Conservation (phyloP, 768 basidiomycete species). For the Suillus weaverae region DNA sequence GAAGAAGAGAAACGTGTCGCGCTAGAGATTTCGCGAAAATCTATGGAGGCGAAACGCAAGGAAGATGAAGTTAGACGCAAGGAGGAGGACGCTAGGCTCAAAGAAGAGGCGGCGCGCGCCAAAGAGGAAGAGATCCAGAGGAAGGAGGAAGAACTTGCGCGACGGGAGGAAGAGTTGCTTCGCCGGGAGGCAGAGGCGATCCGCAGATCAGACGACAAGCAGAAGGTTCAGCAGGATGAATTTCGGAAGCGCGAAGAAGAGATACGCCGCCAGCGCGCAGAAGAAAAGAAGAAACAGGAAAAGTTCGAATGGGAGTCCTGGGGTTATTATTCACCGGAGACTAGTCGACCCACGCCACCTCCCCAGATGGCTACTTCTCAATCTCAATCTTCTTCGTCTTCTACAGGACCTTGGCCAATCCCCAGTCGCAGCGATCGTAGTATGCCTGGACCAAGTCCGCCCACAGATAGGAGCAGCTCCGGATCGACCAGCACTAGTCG, state of each 20-base stretch:
- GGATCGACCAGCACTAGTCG: conserved; percentile 30
- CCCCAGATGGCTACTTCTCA: conserved; percentile 14
- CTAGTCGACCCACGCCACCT: conserved; percentile 25
- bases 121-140: conserved; percentile 27
- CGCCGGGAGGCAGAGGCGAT: conserved; percentile 33
- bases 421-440: conserved; percentile 34
- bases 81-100: conserved; percentile 26
- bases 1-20: conserved; percentile 23
- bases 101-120: conserved; percentile 23
- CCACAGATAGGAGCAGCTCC: conserved; percentile 32
- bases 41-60: conserved; percentile 26
- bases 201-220: conserved; percentile 28
- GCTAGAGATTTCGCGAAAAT: conserved; percentile 15
- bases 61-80: conserved; percentile 28
- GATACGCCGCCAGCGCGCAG: conserved; percentile 29
- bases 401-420: conserved; percentile 31
- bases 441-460: conserved; percentile 31
- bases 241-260: conserved; percentile 34
- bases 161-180: conserved; percentile 33
- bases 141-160: conserved; percentile 30
- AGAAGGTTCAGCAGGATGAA: conserved; percentile 26
- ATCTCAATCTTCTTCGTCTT: conserved; percentile 29
- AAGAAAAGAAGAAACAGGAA: conserved; percentile 31
- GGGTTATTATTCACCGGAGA: conserved; percentile 24
- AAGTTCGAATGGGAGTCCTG: conserved; percentile 26